Evolutionary conservation across 2,329 filamentous ascomycete species (phyloP).

Genomic region (Fusarium sp.): DNA sequence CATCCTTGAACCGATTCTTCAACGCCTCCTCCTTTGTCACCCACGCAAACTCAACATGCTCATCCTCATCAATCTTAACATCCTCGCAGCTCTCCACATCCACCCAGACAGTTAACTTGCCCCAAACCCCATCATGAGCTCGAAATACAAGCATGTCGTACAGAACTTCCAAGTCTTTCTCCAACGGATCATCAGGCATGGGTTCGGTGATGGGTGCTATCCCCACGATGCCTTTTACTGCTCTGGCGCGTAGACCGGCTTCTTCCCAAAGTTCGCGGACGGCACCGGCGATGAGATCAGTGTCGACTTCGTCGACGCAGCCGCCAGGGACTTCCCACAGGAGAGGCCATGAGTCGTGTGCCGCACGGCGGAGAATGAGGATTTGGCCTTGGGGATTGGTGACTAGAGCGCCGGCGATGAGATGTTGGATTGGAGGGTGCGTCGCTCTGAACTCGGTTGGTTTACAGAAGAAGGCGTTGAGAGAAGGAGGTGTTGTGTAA

Average conservation of each 20-base stretch:
- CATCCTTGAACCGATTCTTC: slow-evolving; percentile 40
- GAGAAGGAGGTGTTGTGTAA: slow-evolving; percentile 31
- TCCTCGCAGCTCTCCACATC: slow-evolving; percentile 42
- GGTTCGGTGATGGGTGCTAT: background rate
- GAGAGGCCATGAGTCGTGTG: slow-evolving; percentile 45
- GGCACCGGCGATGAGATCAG: slow-evolving; percentile 38
- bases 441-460: slow-evolving; percentile 32
- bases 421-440: slow-evolving; percentile 36
- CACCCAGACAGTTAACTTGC: slow-evolving; percentile 46
- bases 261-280: slow-evolving; percentile 62
- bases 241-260: slow-evolving; percentile 50
- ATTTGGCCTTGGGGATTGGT: slow-evolving; percentile 32
- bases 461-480: slow-evolving; percentile 23
- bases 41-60: slow-evolving; percentile 55
- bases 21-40: slow-evolving; percentile 51
- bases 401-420: slow-evolving; percentile 44
- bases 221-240: slow-evolving; percentile 42
- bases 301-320: slow-evolving; percentile 38
- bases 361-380: slow-evolving; percentile 43
- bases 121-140: slow-evolving; percentile 45
- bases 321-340: slow-evolving; percentile 45
- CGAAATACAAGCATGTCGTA: slow-evolving; percentile 41
- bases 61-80: slow-evolving; percentile 50
- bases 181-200: slow-evolving; percentile 16
- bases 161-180: slow-evolving; percentile 38